phyloP scores from a whole-genome alignment of 2,329 filamentous ascomycete species.

The Colletotrichum musae region DNA sequence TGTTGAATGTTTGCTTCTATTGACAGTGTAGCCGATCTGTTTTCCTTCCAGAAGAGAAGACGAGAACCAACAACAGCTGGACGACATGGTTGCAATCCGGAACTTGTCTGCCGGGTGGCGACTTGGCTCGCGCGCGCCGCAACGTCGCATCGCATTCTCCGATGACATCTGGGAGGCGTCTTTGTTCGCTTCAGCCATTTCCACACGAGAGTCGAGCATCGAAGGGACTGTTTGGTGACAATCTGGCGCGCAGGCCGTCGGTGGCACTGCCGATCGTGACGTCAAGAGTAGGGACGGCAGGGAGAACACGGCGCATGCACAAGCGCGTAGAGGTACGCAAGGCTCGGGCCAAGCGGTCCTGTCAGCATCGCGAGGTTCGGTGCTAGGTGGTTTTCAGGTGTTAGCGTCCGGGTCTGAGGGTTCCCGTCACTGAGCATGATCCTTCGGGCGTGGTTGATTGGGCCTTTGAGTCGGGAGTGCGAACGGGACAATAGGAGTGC shows the following conservation, averaged over 20 bases:
- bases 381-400: background rate
- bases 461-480: slow-evolving; percentile 11
- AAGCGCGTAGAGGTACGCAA: background rate
- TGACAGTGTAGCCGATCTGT: background rate
- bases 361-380: slow-evolving; percentile 1
- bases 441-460: slow-evolving; percentile 11
- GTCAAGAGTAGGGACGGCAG: slow-evolving; percentile 15
- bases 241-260: background rate
- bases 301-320: background rate
- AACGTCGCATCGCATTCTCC: slow-evolving; percentile 5
- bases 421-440: slow-evolving; percentile 8
- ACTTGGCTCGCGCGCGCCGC: slow-evolving; percentile 17
- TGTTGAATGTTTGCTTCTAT: background rate
- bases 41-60: background rate
- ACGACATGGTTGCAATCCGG: slow-evolving; percentile 6
- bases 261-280: slow-evolving; percentile 19
- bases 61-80: background rate
- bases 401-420: background rate
- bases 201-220: too few relatives aligned
- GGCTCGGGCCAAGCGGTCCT: background rate
- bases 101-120: background rate
- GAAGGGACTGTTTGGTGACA: background rate
- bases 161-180: slow-evolving; percentile 1
- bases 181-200: background rate
- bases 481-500: slow-evolving; percentile 21